A percentile compares a stretch with the other conserved stretches of the same genome.
These are phyloP conservation scores for Trapa bicornis DNA, from an alignment of 345 rosid genomes.

Conservation along the genomic window DNA sequence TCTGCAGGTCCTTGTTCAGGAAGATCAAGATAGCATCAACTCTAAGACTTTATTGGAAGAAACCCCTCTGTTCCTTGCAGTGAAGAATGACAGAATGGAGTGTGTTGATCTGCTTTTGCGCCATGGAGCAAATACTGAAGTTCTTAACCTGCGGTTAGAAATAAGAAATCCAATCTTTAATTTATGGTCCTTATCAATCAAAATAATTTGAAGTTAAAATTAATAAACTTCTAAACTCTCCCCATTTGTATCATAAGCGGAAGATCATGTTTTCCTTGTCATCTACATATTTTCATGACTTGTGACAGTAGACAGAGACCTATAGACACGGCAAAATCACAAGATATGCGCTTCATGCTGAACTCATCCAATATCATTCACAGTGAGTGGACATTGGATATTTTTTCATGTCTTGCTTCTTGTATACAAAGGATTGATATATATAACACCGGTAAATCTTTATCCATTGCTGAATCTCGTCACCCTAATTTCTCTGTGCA, in stretches of 20 bases:
- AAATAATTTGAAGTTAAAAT: too few relatives aligned
- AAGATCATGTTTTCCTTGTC: not conserved
- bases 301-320: slow-evolving; percentile 60
- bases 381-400: slow-evolving; percentile 35
- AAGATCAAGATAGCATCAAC: slow-evolving; percentile 41
- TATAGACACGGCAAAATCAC: slow-evolving; percentile 65
- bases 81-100: slow-evolving; percentile 49
- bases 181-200: too few relatives aligned
- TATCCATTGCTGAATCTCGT: slow-evolving; percentile 14
- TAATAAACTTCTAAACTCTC: too few relatives aligned
- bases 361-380: slow-evolving; percentile 38
- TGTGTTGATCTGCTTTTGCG: slow-evolving; percentile 65
- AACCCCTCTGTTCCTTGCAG: slow-evolving; percentile 78
- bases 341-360: slow-evolving; percentile 76
- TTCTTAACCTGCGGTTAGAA: slow-evolving; percentile 65
- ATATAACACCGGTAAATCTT: not conserved
- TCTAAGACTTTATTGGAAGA: slow-evolving; percentile 50
- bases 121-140: slow-evolving; percentile 57
- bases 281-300: slow-evolving; percentile 10
- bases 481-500: slow-evolving; percentile 17
- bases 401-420: not conserved
- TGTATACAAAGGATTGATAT: not conserved
- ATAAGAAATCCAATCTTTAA: slow-evolving; percentile 1
- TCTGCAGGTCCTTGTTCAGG: slow-evolving; percentile 35
- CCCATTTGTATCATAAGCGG: slow-evolving; percentile 5